Evolutionary conservation across 2,329 filamentous ascomycete genomes (phyloP).

Genomic region (Tolypocladium guangdongense): DNA sequence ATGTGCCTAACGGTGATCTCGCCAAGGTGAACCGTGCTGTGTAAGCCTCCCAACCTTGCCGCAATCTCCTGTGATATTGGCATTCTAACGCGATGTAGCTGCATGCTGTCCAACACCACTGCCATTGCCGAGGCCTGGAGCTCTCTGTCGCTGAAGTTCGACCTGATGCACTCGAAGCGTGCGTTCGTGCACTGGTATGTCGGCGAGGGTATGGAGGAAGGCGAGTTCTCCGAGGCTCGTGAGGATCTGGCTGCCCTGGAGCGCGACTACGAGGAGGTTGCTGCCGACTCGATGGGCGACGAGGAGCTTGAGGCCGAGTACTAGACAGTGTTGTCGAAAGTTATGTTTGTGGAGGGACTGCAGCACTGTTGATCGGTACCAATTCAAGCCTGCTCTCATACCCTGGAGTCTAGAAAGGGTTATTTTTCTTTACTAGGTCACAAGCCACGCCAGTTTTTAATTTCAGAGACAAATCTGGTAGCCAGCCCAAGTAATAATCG

Average conservation of each 20-base stretch:
- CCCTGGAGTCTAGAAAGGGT: slow-evolving; percentile 16
- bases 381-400: slow-evolving; percentile 17
- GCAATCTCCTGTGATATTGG: background rate
- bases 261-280: slow-evolving; percentile 98
- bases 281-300: slow-evolving; percentile 81
- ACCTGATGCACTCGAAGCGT: slow-evolving; percentile 99
- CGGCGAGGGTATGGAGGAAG: slow-evolving; percentile 99
- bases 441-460: slow-evolving; percentile 26
- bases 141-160: slow-evolving; percentile 93
- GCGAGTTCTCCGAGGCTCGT: slow-evolving; percentile 97
- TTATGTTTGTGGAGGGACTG: slow-evolving; percentile 5
- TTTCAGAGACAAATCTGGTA: slow-evolving; percentile 19
- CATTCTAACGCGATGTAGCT: slow-evolving; percentile 38
- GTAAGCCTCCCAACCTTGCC: slow-evolving; percentile 39
- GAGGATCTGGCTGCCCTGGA: slow-evolving; percentile 97
- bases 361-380: slow-evolving; percentile 6
- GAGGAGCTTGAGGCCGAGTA: slow-evolving; percentile 89
- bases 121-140: slow-evolving; percentile 98
- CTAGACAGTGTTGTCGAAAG: slow-evolving; percentile 35
- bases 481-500: background rate
- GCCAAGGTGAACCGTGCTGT: slow-evolving; percentile 98
- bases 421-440: slow-evolving; percentile 28
- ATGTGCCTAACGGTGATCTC: slow-evolving; percentile 92
- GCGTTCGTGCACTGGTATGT: slow-evolving; percentile 99
- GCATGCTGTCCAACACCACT: slow-evolving; percentile 98